Conservation (phyloP, 352 stramenopile genomes). For the Globisporangium cystogenes region DNA sequence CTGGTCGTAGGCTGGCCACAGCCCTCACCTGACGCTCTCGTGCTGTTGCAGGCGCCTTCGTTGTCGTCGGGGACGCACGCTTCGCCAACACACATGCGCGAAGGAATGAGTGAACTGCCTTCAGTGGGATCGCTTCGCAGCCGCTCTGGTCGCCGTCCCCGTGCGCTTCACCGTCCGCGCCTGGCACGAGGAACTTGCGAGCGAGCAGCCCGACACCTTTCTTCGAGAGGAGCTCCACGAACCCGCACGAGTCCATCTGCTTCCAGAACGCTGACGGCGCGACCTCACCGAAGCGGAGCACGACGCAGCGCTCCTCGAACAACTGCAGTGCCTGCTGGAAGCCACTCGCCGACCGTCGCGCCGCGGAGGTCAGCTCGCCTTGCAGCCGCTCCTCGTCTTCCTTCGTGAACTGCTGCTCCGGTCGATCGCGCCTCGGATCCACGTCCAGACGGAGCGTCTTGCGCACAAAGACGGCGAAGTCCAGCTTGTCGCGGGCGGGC, state of each 20-base stretch:
- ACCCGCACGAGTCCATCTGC: constrained; percentile 38
- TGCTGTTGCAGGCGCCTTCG: background rate
- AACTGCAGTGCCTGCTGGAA: constrained; percentile 25
- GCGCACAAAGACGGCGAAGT: constrained; percentile 20
- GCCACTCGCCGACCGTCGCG: constrained; percentile 22
- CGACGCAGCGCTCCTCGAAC: constrained; percentile 50
- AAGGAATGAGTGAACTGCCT: constrained; percentile 19
- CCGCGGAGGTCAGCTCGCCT: constrained; percentile 19
- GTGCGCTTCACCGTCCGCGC: constrained; percentile 1
- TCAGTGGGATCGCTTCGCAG: constrained; percentile 19
- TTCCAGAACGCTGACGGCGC: constrained; percentile 29
- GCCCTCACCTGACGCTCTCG: background rate
- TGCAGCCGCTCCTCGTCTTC: constrained; percentile 29
- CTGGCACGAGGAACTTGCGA: constrained; percentile 27
- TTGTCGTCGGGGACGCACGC: background rate
- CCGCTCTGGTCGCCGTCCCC: constrained; percentile 3
- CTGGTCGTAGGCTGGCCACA: background rate
- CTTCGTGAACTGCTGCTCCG: constrained; percentile 12
- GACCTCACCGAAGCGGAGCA: constrained; percentile 35
- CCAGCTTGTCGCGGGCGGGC: constrained; percentile 16
- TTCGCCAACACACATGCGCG: constrained; percentile 5
- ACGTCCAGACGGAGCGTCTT: constrained; percentile 11
- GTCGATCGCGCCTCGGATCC: background rate
- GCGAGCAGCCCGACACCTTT: constrained; percentile 22
- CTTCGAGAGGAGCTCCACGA: constrained; percentile 34